A percentile compares a stretch with the other conserved stretches of the same genome.
phyloP scores from a whole-genome alignment of 805 yeast genomes.

The Candida quercuum region DNA sequence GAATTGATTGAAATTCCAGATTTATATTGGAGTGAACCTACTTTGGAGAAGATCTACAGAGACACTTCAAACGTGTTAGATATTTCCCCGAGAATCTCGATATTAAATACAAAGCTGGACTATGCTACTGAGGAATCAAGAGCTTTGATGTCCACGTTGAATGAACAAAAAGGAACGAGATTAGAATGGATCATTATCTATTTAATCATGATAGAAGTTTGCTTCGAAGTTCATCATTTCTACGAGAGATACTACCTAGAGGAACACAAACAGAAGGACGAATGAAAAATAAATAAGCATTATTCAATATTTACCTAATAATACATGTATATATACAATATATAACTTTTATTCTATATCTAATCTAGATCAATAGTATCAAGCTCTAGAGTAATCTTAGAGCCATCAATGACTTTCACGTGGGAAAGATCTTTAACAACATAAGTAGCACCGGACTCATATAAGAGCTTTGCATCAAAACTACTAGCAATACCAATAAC shows the following conservation, averaged over 20 bases:
- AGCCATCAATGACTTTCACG: slow-evolving; percentile 21
- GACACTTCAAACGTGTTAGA: slow-evolving; percentile 69
- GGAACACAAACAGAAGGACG: slow-evolving; percentile 7
- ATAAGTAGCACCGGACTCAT: slow-evolving; percentile 74
- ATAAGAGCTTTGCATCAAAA: slow-evolving; percentile 43
- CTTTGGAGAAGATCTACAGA: slow-evolving; percentile 69
- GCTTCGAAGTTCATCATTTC: slow-evolving; percentile 74
- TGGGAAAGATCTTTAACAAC: slow-evolving; percentile 64
- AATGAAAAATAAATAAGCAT: background rate
- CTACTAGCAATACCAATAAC: slow-evolving; percentile 83
- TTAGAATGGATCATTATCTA: slow-evolving; percentile 87
- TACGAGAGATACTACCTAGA: slow-evolving; percentile 42
- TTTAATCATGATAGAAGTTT: slow-evolving; percentile 78
- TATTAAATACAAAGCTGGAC: slow-evolving; percentile 79
- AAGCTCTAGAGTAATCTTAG: slow-evolving; percentile 17
- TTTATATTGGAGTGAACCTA: slow-evolving; percentile 89
- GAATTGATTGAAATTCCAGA: slow-evolving; percentile 92
- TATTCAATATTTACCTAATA: too few relatives aligned
- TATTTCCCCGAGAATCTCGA: slow-evolving; percentile 68
- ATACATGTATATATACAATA: background rate
- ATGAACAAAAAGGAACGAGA: slow-evolving; percentile 69
- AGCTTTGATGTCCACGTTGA: slow-evolving; percentile 67
- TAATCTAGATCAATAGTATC: slow-evolving; percentile 19
- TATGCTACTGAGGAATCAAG: slow-evolving; percentile 87
- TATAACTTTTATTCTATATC: background rate